phyloP scores from a whole-genome alignment of 768 basidiomycete genomes.

The Pisolithus microcarpus region DNA sequence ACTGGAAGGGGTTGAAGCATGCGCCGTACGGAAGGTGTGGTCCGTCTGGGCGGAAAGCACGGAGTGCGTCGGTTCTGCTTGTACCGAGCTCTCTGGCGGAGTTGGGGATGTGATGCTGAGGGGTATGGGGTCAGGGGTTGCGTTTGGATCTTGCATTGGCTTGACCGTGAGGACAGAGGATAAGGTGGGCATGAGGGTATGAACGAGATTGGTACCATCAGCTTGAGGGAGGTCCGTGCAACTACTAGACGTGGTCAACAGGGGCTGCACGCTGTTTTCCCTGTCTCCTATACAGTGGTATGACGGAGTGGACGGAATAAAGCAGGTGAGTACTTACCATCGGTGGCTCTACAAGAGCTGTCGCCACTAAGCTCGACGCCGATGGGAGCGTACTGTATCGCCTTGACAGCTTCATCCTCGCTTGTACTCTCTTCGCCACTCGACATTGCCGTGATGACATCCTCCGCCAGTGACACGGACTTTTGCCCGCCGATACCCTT shows the following conservation, averaged over 20 bases:
- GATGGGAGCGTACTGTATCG: slow-evolving; percentile 43
- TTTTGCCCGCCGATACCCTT: slow-evolving; percentile 42
- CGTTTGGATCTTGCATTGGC: slow-evolving; percentile 46
- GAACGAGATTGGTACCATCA: slow-evolving; percentile 34
- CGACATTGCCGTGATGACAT: slow-evolving; percentile 26
- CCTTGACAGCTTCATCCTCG: slow-evolving; percentile 60
- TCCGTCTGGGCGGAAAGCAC: slow-evolving; percentile 43
- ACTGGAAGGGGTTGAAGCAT: slow-evolving; percentile 40
- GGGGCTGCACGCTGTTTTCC: slow-evolving; percentile 46
- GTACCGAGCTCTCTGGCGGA: slow-evolving; percentile 27
- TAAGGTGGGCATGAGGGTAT: slow-evolving; percentile 42
- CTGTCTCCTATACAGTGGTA: slow-evolving; percentile 23
- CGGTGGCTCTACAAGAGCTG: slow-evolving; percentile 36
- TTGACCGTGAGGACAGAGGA: slow-evolving; percentile 73
- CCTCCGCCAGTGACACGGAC: slow-evolving; percentile 28
- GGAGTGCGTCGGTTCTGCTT: slow-evolving; percentile 35
- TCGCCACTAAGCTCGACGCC: slow-evolving; percentile 43
- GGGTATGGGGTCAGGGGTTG: slow-evolving; percentile 33
- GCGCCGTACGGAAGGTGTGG: slow-evolving; percentile 56
- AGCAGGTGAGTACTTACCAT: slow-evolving; percentile 14
- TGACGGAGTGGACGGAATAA: slow-evolving; percentile 6
- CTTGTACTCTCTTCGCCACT: slow-evolving; percentile 53
- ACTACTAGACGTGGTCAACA: slow-evolving; percentile 40
- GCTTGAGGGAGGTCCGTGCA: slow-evolving; percentile 60
- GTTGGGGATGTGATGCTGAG: slow-evolving; percentile 27